phyloP scores from a whole-genome alignment of 2,329 filamentous ascomycete species.

The Seiridium cupressi region DNA sequence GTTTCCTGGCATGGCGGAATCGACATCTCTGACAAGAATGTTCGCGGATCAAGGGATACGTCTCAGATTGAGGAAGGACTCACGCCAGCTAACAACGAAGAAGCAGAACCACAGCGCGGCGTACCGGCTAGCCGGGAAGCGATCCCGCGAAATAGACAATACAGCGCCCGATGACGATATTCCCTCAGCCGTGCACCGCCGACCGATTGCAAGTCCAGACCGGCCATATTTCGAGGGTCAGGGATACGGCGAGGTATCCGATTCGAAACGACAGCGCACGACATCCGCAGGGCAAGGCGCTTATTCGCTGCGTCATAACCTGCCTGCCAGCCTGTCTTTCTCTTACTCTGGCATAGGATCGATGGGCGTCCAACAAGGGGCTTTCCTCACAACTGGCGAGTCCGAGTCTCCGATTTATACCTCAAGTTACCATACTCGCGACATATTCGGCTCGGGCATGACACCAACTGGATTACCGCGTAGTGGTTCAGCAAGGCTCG shows the following conservation, averaged over 20 bases:
- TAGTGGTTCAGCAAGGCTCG: background rate
- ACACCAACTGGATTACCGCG: background rate
- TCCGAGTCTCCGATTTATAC: background rate
- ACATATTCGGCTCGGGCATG: background rate
- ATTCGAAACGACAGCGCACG: background rate
- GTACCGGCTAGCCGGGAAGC: background rate
- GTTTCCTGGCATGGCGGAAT: slow-evolving; percentile 78
- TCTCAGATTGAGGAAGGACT: slow-evolving; percentile 79
- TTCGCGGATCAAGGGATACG: slow-evolving; percentile 88
- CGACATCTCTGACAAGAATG: slow-evolving; percentile 74
- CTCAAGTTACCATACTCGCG: background rate
- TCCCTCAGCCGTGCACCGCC: background rate
- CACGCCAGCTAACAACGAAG: slow-evolving; percentile 53
- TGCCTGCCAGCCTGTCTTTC: background rate
- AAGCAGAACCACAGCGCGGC: slow-evolving; percentile 36
- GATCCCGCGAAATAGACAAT: background rate
- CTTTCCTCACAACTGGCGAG: background rate
- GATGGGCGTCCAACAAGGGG: background rate
- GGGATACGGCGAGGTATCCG: background rate
- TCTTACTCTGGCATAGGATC: background rate
- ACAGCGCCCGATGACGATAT: background rate
- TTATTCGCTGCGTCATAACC: background rate
- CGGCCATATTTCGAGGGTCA: background rate
- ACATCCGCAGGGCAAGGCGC: background rate
- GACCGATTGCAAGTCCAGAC: background rate